Conservation (phyloP, 2,329 filamentous ascomycete species). For the Penicillium olsonii region DNA sequence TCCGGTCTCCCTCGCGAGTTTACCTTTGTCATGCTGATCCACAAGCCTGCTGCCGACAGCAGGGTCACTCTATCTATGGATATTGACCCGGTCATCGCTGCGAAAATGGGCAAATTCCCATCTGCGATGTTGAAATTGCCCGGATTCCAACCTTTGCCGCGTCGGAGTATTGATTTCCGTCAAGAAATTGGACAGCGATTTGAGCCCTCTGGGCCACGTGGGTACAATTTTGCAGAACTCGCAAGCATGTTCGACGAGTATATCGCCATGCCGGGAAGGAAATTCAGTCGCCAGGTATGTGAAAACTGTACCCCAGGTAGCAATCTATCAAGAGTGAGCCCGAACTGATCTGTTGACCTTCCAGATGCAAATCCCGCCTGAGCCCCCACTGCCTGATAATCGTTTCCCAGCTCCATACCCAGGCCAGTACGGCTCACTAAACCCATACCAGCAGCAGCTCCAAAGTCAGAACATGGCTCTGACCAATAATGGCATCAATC, state of each 20-base stretch:
- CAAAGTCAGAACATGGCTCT: constrained; percentile 3
- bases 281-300: constrained; percentile 28
- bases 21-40: constrained; percentile 53
- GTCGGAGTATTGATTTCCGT: constrained; percentile 42
- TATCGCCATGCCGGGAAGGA: constrained; percentile 48
- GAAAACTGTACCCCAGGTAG: not conserved
- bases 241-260: constrained; percentile 47
- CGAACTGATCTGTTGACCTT: not conserved
- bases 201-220: constrained; percentile 35
- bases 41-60: constrained; percentile 45
- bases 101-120: constrained; percentile 46
- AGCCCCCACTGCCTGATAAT: constrained; percentile 3
- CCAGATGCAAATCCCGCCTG: constrained; percentile 19
- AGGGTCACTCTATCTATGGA: constrained; percentile 43
- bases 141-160: constrained; percentile 41
- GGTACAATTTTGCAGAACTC: constrained; percentile 51
- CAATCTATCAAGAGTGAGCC: not conserved
- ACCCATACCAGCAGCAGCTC: constrained; percentile 12
- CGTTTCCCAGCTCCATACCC: constrained; percentile 4
- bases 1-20: constrained; percentile 54
- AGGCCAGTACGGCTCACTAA: constrained; percentile 10
- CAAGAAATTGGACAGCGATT: constrained; percentile 49
- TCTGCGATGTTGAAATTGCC: constrained; percentile 41
- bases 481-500: constrained; percentile 8
- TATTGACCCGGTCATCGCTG: constrained; percentile 45